Evolutionary conservation across 2,329 filamentous ascomycete species (phyloP).

Genomic region (Pseudopithomyces chartarum): DNA sequence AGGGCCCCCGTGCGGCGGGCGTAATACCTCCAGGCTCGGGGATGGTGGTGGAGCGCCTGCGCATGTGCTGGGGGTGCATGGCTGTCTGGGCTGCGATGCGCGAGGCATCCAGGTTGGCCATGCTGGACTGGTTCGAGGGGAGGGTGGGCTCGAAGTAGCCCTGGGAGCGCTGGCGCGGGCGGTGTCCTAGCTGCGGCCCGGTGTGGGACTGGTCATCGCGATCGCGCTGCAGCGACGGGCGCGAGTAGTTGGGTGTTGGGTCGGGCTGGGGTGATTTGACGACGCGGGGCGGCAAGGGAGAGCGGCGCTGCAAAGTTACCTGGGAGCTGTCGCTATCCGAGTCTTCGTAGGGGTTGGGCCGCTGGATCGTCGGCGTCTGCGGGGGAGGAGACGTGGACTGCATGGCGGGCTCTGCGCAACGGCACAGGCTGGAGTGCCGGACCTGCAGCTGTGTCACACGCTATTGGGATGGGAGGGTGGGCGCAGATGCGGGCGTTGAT

Average conservation of each 20-base stretch:
- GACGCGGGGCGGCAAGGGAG: conserved; percentile 43
- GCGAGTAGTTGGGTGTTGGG: conserved; percentile 39
- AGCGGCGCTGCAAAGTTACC: conserved; percentile 44
- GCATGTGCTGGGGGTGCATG: conserved; percentile 61
- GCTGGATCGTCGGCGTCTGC: conserved; percentile 36
- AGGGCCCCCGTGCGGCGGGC: conserved; percentile 48
- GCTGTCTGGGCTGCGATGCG: conserved; percentile 82
- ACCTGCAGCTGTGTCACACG: conserved; percentile 6
- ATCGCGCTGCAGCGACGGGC: conserved; percentile 46
- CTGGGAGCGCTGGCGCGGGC: conserved; percentile 71
- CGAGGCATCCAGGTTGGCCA: conserved; percentile 63
- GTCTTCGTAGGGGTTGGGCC: conserved; percentile 33
- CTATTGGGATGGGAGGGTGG: conserved; percentile 9
- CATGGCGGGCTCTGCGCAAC: conserved; percentile 26
- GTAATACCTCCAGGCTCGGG: conserved; percentile 57
- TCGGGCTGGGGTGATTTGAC: conserved; percentile 33
- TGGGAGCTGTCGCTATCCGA: conserved; percentile 49
- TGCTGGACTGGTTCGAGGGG: conserved; percentile 63
- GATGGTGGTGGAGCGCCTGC: conserved; percentile 77
- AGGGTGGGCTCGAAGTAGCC: conserved; percentile 78
- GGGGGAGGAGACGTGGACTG: conserved; percentile 38
- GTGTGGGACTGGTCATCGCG: conserved; percentile 34
- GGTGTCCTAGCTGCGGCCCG: conserved; percentile 55
- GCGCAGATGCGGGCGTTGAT: not conserved
- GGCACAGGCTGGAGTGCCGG: conserved; percentile 2